Evolutionary conservation across 306 rosid species (phyloP).

Genomic region (Vigna trinervia): DNA sequence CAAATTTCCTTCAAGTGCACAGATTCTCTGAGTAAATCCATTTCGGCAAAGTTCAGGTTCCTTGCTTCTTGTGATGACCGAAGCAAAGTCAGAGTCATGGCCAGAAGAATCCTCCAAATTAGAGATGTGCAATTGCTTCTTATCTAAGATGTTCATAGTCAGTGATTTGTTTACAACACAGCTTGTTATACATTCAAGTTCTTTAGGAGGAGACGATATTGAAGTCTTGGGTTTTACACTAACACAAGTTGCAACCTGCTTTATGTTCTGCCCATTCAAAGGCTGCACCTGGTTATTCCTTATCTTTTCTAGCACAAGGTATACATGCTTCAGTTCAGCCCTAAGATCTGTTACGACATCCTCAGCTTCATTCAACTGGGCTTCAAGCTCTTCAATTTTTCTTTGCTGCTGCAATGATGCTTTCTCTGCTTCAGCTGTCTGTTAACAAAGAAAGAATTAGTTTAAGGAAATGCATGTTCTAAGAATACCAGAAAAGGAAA

Average conservation of each 20-base stretch:
- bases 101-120: conserved; percentile 45
- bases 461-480: conserved; percentile 2
- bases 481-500: conserved; percentile 13
- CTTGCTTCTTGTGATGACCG: conserved; percentile 59
- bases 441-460: conserved; percentile 36
- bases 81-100: conserved; percentile 58
- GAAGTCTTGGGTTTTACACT: conserved; percentile 32
- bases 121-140: conserved; percentile 44
- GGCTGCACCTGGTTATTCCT: conserved; percentile 48
- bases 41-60: conserved; percentile 61
- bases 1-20: conserved; percentile 69
- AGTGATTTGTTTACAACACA: conserved; percentile 42
- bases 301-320: conserved; percentile 55
- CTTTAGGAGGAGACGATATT: conserved; percentile 41
- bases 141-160: conserved; percentile 40
- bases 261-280: conserved; percentile 41
- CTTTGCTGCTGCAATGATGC: conserved; percentile 56
- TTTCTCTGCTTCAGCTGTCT: conserved; percentile 64
- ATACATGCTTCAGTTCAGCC: conserved; percentile 59
- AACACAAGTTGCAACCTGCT: conserved; percentile 44
- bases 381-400: conserved; percentile 74
- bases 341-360: conserved; percentile 75
- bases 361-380: conserved; percentile 79
- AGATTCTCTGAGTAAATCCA: conserved; percentile 71
- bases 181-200: conserved; percentile 41